These are phyloP conservation scores for Lanmaoa pseudosensibilis DNA, from an alignment of 768 basidiomycete genomes.

Conservation along the genomic window DNA sequence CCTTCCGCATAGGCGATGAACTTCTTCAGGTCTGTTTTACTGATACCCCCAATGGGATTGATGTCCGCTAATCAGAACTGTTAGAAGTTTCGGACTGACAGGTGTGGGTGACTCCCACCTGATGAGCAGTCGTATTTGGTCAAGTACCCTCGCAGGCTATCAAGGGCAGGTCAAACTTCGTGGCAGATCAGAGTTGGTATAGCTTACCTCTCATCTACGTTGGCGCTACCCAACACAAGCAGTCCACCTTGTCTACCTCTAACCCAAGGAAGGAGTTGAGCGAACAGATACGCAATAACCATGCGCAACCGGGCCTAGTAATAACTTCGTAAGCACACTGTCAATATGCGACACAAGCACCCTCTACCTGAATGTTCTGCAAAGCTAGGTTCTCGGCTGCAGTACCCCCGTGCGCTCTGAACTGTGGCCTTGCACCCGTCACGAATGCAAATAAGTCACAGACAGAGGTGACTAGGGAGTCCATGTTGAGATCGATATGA, in stretches of 20 bases:
- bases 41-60: conserved; percentile 97
- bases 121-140: conserved; percentile 98
- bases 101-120: conserved; percentile 40
- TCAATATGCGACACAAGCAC: background rate
- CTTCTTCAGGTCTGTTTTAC: conserved; percentile 94
- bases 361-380: conserved; percentile 87
- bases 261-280: conserved; percentile 91
- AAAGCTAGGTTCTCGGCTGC: conserved; percentile 90
- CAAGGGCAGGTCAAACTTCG: background rate
- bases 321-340: background rate
- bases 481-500: conserved; percentile 96
- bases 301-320: conserved; percentile 84
- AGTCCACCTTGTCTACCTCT: conserved; percentile 81
- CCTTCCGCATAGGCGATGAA: conserved; percentile 85
- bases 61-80: conserved; percentile 68
- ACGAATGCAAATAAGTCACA: conserved; percentile 81
- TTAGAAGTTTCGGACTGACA: background rate
- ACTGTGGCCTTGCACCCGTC: conserved; percentile 70
- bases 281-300: conserved; percentile 93
- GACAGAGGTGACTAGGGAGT: conserved; percentile 81
- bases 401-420: conserved; percentile 84
- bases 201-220: conserved; percentile 91
- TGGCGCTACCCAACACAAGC: conserved; percentile 95
- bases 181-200: background rate
- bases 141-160: conserved; percentile 89